These are phyloP conservation scores for Wickerhamiella spandovensis DNA, from an alignment of 805 yeast genomes.

Conservation along the genomic window DNA sequence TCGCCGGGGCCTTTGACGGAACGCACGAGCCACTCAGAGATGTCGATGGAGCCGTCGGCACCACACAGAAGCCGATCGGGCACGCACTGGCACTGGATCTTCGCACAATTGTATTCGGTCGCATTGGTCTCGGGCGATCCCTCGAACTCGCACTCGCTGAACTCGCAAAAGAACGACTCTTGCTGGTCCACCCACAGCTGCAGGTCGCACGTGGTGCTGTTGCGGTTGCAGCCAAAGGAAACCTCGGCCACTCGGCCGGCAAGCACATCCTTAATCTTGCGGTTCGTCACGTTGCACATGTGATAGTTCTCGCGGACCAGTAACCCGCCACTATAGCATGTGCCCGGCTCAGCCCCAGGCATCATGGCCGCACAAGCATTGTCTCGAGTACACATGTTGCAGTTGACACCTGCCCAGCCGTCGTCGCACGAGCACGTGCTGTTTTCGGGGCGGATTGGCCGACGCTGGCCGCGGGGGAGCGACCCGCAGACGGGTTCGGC, in stretches of 20 bases:
- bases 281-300: conserved; percentile 86
- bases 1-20: conserved; percentile 91
- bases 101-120: conserved; percentile 66
- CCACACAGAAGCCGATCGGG: conserved; percentile 94
- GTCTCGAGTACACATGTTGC: conserved; percentile 67
- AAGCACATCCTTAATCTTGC: conserved; percentile 68
- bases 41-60: conserved; percentile 83
- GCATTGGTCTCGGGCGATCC: conserved; percentile 46
- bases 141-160: conserved; percentile 57
- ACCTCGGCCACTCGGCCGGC: conserved; percentile 80
- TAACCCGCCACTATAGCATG: conserved; percentile 79
- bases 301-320: conserved; percentile 70
- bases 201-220: conserved; percentile 58
- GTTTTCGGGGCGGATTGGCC: conserved; percentile 43
- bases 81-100: conserved; percentile 73
- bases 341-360: conserved; percentile 71
- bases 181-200: conserved; percentile 91
- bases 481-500: conserved; percentile 79
- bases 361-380: conserved; percentile 70
- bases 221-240: conserved; percentile 73
- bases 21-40: conserved; percentile 80
- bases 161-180: conserved; percentile 84
- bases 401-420: conserved; percentile 93
- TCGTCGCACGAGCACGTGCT: conserved; percentile 55
- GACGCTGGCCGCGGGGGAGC: conserved; percentile 44